Evolutionary conservation across 345 rosid species (phyloP).

Genomic region (Pistacia vera): DNA sequence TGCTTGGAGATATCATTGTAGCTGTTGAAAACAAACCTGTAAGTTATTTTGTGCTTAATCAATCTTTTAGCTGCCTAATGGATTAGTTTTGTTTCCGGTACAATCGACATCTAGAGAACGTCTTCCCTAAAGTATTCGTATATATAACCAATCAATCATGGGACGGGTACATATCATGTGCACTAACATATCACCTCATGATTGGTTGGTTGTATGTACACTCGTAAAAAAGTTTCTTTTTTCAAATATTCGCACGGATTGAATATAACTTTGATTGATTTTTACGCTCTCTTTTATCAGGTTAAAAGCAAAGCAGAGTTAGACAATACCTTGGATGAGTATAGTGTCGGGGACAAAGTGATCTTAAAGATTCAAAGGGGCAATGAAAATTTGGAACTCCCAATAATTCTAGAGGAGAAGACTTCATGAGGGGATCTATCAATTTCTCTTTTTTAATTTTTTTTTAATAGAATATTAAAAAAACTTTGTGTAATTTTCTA

Average conservation of each 20-base stretch:
- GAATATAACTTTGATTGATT: not conserved
- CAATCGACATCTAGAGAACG: no score
- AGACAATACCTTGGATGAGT: constrained; percentile 75
- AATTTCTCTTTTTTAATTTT: not conserved
- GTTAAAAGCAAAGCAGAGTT: constrained; percentile 84
- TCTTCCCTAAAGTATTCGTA: no score
- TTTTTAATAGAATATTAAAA: no score
- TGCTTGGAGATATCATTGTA: constrained; percentile 83
- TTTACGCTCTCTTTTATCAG: constrained; percentile 33
- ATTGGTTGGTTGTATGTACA: no score
- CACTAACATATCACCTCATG: no score
- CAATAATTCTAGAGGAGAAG: constrained; percentile 67
- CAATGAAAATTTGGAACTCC: constrained; percentile 59
- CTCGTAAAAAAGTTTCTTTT: not conserved
- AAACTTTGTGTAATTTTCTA: not conserved
- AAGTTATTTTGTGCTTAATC: constrained; percentile 27
- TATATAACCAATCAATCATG: no score
- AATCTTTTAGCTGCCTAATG: not conserved
- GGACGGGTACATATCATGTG: no score
- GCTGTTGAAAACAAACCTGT: constrained; percentile 74
- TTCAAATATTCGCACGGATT: no score
- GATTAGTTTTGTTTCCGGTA: no score
- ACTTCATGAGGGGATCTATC: constrained; percentile 32
- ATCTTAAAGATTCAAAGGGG: constrained; percentile 69
- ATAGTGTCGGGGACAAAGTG: constrained; percentile 73